These are phyloP conservation scores for Ophiocordyceps sinensis DNA, from an alignment of 2,329 filamentous ascomycete genomes.

Conservation along the genomic window DNA sequence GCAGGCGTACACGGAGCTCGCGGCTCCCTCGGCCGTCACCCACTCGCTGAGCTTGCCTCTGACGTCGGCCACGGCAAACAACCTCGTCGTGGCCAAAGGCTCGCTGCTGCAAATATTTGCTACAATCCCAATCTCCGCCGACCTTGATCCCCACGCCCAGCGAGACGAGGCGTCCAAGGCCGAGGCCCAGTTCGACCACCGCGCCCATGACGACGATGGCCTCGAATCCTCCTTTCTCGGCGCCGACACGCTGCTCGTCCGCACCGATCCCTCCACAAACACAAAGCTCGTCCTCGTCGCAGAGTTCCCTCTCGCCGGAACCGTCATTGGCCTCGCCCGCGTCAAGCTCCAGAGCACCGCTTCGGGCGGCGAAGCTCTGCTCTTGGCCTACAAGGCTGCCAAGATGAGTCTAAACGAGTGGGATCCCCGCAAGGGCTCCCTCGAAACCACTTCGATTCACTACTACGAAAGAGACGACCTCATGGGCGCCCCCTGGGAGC, in stretches of 20 bases:
- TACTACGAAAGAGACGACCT: slow-evolving; percentile 95
- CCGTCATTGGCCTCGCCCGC: slow-evolving; percentile 67
- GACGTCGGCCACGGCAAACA: slow-evolving; percentile 58
- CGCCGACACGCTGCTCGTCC: slow-evolving; percentile 44
- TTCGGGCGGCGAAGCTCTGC: slow-evolving; percentile 68
- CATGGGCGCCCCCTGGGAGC: slow-evolving; percentile 67
- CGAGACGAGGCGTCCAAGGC: slow-evolving; percentile 21
- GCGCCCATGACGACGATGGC: slow-evolving; percentile 44
- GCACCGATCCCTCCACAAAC: slow-evolving; percentile 48
- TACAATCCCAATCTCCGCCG: slow-evolving; percentile 50
- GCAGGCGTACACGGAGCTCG: slow-evolving; percentile 96
- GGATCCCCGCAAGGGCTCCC: slow-evolving; percentile 65
- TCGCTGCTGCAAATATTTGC: slow-evolving; percentile 87
- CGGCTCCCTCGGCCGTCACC: slow-evolving; percentile 86
- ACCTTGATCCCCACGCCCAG: slow-evolving; percentile 36
- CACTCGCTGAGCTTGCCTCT: slow-evolving; percentile 73
- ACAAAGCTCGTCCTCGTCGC: slow-evolving; percentile 73
- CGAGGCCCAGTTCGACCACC: slow-evolving; percentile 34
- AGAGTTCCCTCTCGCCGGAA: slow-evolving; percentile 73
- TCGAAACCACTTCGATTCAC: slow-evolving; percentile 87
- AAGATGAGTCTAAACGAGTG: slow-evolving; percentile 90
- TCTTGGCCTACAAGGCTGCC: slow-evolving; percentile 78
- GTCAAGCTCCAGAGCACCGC: slow-evolving; percentile 60
- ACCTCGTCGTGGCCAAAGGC: slow-evolving; percentile 82
- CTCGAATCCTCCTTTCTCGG: slow-evolving; percentile 53